phyloP scores from a whole-genome alignment of 768 basidiomycete genomes.

The Ramaria sp. region DNA sequence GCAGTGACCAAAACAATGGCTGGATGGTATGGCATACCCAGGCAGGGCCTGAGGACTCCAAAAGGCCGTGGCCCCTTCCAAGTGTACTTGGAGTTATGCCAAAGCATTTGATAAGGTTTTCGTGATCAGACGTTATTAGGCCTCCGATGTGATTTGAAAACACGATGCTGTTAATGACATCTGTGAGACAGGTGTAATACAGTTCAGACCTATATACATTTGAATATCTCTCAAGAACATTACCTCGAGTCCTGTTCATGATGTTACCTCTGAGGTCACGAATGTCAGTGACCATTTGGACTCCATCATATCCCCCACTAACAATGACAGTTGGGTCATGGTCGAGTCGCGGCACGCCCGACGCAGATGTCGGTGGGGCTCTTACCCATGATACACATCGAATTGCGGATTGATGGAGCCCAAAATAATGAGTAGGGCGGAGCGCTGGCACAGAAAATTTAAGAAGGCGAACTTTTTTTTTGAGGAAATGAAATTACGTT shows the following conservation, averaged over 20 bases:
- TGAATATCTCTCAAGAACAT: no score
- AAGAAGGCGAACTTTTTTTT: conserved; percentile 39
- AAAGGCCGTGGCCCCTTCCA: conserved; percentile 57
- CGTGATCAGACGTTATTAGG: conserved; percentile 70
- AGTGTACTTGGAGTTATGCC: conserved; percentile 63
- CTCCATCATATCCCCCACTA: conserved; percentile 74
- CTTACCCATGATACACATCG: conserved; percentile 68
- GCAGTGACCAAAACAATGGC: background rate
- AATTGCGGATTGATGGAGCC: conserved; percentile 70
- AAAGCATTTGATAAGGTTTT: conserved; percentile 68
- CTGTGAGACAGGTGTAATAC: conserved; percentile 24
- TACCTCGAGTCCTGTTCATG: conserved; percentile 72
- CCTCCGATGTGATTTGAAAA: conserved; percentile 63
- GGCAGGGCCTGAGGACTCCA: conserved; percentile 69
- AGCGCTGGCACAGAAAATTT: conserved; percentile 21
- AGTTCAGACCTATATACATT: background rate
- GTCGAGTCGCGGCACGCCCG: conserved; percentile 33
- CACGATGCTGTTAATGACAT: conserved; percentile 56
- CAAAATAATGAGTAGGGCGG: conserved; percentile 62
- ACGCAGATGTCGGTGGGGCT: conserved; percentile 41
- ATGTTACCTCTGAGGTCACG: conserved; percentile 55
- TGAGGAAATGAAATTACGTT: background rate
- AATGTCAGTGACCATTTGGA: conserved; percentile 66
- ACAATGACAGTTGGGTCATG: conserved; percentile 63
- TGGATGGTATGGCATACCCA: conserved; percentile 49